A percentile compares a stretch with the other conserved stretches of the same genome.
These are phyloP conservation scores for Chlorella sp. DNA, from an alignment of 139 green algal species.

Conservation along the genomic window DNA sequence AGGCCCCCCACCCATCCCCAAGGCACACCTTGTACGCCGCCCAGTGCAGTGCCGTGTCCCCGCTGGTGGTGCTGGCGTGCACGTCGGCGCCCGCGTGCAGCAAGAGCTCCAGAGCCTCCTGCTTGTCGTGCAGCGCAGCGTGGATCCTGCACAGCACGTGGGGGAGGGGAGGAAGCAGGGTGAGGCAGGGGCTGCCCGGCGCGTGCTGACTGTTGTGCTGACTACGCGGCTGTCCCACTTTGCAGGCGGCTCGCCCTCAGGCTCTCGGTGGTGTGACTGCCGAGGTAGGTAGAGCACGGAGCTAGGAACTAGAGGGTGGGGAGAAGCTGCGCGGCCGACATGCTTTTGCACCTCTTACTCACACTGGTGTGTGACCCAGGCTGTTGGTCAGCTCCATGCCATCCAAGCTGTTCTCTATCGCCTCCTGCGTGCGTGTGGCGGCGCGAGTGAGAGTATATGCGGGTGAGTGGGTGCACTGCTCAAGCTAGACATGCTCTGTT, in stretches of 20 bases:
- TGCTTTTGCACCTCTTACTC: too few species aligned
- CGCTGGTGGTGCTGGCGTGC: conserved; percentile 18
- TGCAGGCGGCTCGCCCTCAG: too few species aligned
- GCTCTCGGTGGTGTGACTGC: too few species aligned
- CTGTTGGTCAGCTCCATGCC: background rate
- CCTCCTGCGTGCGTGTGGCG: conserved; percentile 8
- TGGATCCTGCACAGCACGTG: conserved; percentile 11
- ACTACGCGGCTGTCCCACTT: too few species aligned
- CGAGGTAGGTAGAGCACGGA: too few species aligned
- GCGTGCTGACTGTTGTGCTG: too few species aligned
- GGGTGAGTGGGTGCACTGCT: background rate
- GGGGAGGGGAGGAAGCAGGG: background rate
- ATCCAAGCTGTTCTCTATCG: background rate
- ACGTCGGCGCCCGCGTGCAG: conserved; percentile 26
- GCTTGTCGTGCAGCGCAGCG: conserved; percentile 4
- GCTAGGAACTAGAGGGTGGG: too few species aligned
- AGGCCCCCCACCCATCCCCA: background rate
- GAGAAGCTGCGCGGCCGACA: too few species aligned
- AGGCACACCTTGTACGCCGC: conserved; percentile 28
- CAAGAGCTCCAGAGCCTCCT: conserved; percentile 8
- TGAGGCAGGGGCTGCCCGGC: too few species aligned
- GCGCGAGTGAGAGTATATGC: background rate
- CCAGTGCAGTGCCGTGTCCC: conserved; percentile 44
- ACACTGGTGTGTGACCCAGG: background rate
- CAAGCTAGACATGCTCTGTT: background rate